Percentiles rank a stretch among this genome's conserved stretches.
phyloP scores from a whole-genome alignment of 495 filamentous ascomycete genomes.

The Cercophora scortea region DNA sequence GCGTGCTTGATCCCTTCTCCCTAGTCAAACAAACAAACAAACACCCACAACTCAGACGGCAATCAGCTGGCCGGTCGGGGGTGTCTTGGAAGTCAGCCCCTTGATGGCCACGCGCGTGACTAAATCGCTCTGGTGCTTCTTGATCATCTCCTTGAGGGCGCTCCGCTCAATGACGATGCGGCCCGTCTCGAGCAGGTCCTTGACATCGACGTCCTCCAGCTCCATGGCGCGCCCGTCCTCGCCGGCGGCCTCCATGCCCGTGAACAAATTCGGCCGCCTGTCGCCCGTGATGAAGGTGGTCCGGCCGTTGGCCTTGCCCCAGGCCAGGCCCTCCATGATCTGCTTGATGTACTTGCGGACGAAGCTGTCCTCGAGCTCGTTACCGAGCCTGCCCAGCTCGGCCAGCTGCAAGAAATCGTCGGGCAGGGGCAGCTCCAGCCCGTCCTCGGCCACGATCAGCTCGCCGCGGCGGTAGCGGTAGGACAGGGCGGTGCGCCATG shows the following conservation, averaged over 20 bases:
- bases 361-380: constrained; percentile 34
- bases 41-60: no score
- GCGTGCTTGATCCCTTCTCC: no score
- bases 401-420: constrained; percentile 32
- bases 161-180: constrained; percentile 78
- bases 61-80: no score
- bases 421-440: constrained; percentile 52
- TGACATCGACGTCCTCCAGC: constrained; percentile 78
- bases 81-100: constrained; percentile 3
- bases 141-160: constrained; percentile 69
- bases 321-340: constrained; percentile 62
- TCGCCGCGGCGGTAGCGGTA: constrained; percentile 83
- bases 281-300: constrained; percentile 69
- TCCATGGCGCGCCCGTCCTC: constrained; percentile 60
- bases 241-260: constrained; percentile 51
- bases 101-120: constrained; percentile 27
- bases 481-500: constrained; percentile 89
- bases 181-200: constrained; percentile 79
- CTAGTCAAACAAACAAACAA: no score
- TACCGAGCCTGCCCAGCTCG: constrained; percentile 13
- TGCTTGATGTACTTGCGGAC: constrained; percentile 53
- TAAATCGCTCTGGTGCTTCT: constrained; percentile 70
- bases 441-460: constrained; percentile 72
- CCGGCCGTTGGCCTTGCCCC: constrained; percentile 60
- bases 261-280: constrained; percentile 45